Evolutionary conservation across 495 filamentous ascomycete species (phyloP).

Genomic region (Trichoderma parareesei): DNA sequence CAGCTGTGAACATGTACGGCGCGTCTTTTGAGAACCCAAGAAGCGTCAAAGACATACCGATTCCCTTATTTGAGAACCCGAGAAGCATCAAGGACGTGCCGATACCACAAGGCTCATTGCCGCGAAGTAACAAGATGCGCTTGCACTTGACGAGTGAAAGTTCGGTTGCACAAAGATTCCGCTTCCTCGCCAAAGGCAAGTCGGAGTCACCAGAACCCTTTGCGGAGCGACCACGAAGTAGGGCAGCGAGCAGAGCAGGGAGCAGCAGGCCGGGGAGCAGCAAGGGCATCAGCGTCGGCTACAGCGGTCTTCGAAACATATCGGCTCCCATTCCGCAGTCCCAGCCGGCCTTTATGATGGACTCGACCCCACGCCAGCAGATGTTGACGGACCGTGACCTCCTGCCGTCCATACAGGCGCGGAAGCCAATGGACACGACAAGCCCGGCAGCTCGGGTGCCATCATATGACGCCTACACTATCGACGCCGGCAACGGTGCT

Average conservation of each 20-base stretch:
- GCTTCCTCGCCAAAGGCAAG: neutral
- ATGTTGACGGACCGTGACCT: neutral
- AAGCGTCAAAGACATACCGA: neutral
- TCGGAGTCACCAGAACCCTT: neutral
- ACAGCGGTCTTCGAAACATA: conserved; percentile 4
- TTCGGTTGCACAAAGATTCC: neutral
- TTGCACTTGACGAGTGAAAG: neutral
- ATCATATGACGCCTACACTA: conserved; percentile 16
- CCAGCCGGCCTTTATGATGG: neutral
- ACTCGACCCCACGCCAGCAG: neutral
- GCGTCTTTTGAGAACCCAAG: neutral
- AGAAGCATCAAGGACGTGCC: neutral
- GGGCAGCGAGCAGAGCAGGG: conserved; percentile 33
- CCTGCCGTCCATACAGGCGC: neutral
- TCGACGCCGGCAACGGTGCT: conserved; percentile 20
- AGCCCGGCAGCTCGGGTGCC: conserved; percentile 17
- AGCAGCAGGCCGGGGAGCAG: conserved; percentile 39
- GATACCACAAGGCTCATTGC: neutral
- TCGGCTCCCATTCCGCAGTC: neutral
- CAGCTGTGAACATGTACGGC: neutral
- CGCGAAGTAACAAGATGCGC: neutral
- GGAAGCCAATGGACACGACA: conserved; percentile 10
- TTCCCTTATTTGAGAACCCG: neutral
- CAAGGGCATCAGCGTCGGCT: conserved; percentile 18
- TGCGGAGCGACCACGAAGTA: neutral